Percentiles rank a stretch among this genome's conserved stretches.
These are phyloP conservation scores for Vitis riparia DNA, from an alignment of 164 flowering plant genomes.

Conservation along the genomic window DNA sequence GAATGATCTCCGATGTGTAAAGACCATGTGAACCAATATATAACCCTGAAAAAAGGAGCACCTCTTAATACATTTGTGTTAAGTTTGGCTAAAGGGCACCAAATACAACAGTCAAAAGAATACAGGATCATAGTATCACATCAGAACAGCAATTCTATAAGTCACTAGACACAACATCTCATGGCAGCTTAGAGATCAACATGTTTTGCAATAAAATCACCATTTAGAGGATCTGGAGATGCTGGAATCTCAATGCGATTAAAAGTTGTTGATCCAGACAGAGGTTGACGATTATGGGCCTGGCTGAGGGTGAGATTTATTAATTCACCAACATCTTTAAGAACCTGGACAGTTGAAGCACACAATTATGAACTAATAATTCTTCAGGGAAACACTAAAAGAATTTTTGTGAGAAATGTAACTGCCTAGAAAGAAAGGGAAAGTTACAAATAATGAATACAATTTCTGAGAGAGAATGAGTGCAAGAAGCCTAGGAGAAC, in stretches of 20 bases:
- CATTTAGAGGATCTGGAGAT: slow-evolving; percentile 80
- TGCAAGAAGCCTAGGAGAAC: background rate
- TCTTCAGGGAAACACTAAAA: background rate
- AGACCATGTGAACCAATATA: slow-evolving; percentile 88
- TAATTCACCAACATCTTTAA: slow-evolving; percentile 76
- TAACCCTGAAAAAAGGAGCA: slow-evolving; percentile 47
- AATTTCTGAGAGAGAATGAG: too few species aligned
- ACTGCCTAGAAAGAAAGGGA: background rate
- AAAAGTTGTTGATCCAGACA: slow-evolving; percentile 85
- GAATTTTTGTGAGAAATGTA: too few species aligned
- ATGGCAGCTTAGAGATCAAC: background rate
- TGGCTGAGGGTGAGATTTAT: slow-evolving; percentile 66
- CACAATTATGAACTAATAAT: background rate
- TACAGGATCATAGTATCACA: background rate
- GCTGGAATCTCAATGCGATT: slow-evolving; percentile 74
- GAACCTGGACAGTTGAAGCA: slow-evolving; percentile 53
- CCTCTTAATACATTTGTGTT: background rate
- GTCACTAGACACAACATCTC: background rate
- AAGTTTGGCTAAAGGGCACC: background rate
- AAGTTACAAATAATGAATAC: background rate
- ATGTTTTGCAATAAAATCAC: slow-evolving; percentile 33
- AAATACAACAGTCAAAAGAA: background rate
- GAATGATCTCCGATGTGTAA: slow-evolving; percentile 84
- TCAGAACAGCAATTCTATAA: background rate
- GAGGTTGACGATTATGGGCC: slow-evolving; percentile 67